Conservation (phyloP, 2,329 filamentous ascomycete genomes). For the Xylariaceae sp. region DNA sequence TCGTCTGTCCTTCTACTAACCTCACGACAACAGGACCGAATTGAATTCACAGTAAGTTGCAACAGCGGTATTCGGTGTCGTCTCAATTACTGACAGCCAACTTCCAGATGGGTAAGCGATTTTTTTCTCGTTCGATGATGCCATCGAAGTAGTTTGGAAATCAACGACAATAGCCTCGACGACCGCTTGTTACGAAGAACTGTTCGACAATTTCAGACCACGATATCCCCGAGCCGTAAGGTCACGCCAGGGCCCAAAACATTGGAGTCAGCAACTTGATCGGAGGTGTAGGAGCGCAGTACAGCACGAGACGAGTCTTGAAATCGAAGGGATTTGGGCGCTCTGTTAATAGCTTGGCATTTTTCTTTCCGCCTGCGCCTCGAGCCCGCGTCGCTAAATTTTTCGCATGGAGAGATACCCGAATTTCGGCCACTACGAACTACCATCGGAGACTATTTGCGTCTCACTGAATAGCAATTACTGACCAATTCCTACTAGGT, state of each 20-base stretch:
- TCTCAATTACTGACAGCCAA: conserved; percentile 20
- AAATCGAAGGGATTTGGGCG: neutral
- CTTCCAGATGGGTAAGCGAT: conserved; percentile 30
- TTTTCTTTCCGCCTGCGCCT: neutral
- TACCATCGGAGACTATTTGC: neutral
- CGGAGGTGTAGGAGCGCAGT: neutral
- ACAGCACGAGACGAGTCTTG: neutral
- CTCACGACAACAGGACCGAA: conserved; percentile 41
- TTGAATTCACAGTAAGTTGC: conserved; percentile 44
- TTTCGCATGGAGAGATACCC: neutral
- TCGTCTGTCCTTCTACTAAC: conserved; percentile 26
- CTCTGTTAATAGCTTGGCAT: neutral
- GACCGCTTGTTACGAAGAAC: neutral
- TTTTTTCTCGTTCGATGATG: conserved; percentile 20
- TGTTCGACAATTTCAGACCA: neutral
- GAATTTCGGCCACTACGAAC: neutral
- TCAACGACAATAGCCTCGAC: conserved; percentile 6
- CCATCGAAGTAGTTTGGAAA: conserved; percentile 12
- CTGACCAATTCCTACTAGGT: conserved; percentile 56
- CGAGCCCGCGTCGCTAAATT: neutral
- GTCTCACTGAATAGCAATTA: conserved; percentile 16
- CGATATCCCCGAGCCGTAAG: neutral
- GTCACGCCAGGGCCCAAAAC: neutral
- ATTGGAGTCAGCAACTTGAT: neutral
- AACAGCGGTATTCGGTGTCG: conserved; percentile 8